These are phyloP conservation scores for Ogataea pignaliae DNA, from an alignment of 805 yeast genomes.

Conservation along the genomic window DNA sequence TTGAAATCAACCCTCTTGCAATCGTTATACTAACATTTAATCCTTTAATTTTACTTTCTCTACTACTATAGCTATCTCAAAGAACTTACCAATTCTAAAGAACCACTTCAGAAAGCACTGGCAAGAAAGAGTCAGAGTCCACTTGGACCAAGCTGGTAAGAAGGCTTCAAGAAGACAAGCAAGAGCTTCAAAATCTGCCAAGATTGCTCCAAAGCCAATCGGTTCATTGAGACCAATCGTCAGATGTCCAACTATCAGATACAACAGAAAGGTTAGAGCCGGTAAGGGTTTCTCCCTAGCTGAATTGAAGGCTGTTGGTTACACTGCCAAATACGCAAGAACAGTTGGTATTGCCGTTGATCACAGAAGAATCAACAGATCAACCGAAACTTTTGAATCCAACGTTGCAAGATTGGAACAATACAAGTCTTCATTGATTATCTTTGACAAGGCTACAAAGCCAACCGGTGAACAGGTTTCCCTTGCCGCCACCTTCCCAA, in stretches of 20 bases:
- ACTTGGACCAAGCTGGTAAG: slow-evolving; percentile 99
- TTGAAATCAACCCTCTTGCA: no score
- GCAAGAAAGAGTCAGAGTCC: slow-evolving; percentile 99
- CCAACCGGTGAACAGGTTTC: slow-evolving; percentile 76
- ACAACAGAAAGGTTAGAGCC: slow-evolving; percentile 99
- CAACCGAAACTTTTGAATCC: slow-evolving; percentile 88
- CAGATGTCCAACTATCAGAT: slow-evolving; percentile 97
- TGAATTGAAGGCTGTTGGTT: slow-evolving; percentile 97
- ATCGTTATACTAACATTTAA: no score
- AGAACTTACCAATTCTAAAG: slow-evolving; percentile 98
- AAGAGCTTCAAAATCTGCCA: slow-evolving; percentile 91
- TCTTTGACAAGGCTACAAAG: slow-evolving; percentile 88
- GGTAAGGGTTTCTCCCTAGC: slow-evolving; percentile 99
- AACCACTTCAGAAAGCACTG: slow-evolving; percentile 99
- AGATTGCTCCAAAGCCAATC: slow-evolving; percentile 95
- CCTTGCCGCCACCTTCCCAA: slow-evolving; percentile 82
- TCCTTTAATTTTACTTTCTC: no score
- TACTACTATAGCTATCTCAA: slow-evolving; percentile 83
- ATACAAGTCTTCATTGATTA: slow-evolving; percentile 92
- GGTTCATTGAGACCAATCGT: slow-evolving; percentile 96
- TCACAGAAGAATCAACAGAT: slow-evolving; percentile 99
- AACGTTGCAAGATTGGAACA: slow-evolving; percentile 96
- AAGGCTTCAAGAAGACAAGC: slow-evolving; percentile 95
- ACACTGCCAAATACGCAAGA: slow-evolving; percentile 92
- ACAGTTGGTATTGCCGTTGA: slow-evolving; percentile 98